Evolutionary conservation across 495 filamentous ascomycete genomes (phyloP), one percentile per base, ranked within the genome.

Genomic region (Penicillium salamii): DNA sequence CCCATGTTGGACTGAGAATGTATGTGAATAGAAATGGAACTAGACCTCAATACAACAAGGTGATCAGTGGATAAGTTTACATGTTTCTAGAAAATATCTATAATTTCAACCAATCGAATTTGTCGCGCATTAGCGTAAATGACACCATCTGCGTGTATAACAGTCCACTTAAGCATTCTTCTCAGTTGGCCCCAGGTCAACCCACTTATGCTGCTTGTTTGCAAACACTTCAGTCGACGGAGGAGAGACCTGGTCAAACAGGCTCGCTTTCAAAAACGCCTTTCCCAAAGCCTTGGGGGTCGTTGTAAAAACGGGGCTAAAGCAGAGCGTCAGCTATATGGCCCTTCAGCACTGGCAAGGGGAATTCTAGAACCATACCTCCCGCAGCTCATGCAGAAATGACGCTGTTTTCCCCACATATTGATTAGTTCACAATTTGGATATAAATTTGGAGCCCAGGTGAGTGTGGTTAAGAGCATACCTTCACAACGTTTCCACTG

Each of bases 361-460:
- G 17, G 3, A 8, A 8, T n/a, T 37, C 44, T 53, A n/a, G n/a
- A n/a, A n/a, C n/a, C n/a, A n/a, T n/a, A 66, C 60, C 65, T 68
- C 31, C 62, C 65, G 49, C 62, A 68, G 34, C 38, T 52, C 7
- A 62, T 60, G 29, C 65, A 68, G 45, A 68, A 68, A 43, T 55
- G 19, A 7, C 62, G 58, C 62, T 68, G 12, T 20, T 8, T 7
- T 2, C n/a, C 14, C 11, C 7, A 20, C n/a, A 1, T 17, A 14
- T 13, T 13, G 0, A 43, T 57, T 35, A 55, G 45, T 23, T 13
- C 29, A 45, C 5, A n/a, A 31, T 35, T n/a, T 3, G 14, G 18
- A 40, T 3, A 2, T 13, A 23, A 21, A 5, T 33, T 7, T 32
- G 7, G 12, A 7, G 13, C 11, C 7, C 7, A 15, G n/a, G 15